Conservation (phyloP, 2,329 filamentous ascomycete genomes). For the Penicillium sp. region DNA sequence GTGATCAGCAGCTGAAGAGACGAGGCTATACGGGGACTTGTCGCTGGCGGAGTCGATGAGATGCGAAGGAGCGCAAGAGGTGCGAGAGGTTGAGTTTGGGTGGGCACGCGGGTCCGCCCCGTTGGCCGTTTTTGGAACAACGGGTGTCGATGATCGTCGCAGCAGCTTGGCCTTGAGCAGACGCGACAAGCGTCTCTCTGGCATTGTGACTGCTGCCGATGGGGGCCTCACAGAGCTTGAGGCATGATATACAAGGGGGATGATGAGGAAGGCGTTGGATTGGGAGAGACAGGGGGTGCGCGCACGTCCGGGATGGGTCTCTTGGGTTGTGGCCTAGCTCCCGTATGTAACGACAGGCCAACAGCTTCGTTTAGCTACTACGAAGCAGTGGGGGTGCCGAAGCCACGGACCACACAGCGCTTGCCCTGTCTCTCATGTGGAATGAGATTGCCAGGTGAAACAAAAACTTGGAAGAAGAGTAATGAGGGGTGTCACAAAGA, state of each 20-base stretch:
- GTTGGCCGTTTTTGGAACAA: conserved; percentile 30
- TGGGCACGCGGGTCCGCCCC: conserved; percentile 30
- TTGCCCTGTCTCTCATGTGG: background rate
- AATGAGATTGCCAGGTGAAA: background rate
- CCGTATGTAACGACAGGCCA: background rate
- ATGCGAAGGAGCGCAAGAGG: conserved; percentile 23
- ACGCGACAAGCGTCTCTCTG: conserved; percentile 37
- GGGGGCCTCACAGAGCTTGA: conserved; percentile 3
- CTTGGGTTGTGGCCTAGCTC: conserved; percentile 3
- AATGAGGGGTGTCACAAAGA: background rate
- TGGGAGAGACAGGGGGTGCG: conserved; percentile 1
- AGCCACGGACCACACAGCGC: background rate
- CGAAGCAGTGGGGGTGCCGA: background rate
- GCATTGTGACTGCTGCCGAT: conserved; percentile 28
- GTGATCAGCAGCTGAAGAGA: conserved; percentile 27
- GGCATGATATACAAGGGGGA: conserved; percentile 2
- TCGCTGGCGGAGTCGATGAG: conserved; percentile 27
- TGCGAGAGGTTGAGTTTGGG: conserved; percentile 24
- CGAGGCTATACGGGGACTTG: conserved; percentile 29
- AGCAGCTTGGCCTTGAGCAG: conserved; percentile 40
- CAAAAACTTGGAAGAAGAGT: background rate
- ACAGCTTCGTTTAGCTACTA: background rate
- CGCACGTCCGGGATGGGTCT: conserved; percentile 10
- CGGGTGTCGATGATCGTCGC: conserved; percentile 39
- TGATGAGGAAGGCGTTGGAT: background rate